Conservation (phyloP, 306 rosid species). For the Myrica gale region DNA sequence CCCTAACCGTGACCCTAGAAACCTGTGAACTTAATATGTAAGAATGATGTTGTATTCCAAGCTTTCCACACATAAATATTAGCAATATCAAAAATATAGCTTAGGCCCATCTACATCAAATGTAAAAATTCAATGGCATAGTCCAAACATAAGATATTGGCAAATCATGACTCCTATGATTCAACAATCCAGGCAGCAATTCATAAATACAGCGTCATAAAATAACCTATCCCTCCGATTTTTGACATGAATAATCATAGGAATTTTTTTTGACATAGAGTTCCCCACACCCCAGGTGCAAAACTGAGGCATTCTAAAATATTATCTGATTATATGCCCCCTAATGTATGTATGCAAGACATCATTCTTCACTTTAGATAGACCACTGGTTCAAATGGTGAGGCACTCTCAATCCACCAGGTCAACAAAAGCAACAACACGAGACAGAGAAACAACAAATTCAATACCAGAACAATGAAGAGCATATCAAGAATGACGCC, state of each 20-base stretch:
- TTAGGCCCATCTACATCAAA: background rate
- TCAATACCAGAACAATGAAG: constrained; percentile 8
- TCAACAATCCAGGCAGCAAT: background rate
- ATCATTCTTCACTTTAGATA: background rate
- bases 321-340: no score
- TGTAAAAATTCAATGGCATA: background rate
- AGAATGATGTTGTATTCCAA: constrained; percentile 18
- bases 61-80: background rate
- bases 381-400: background rate
- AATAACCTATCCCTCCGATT: background rate
- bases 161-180: background rate
- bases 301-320: no score
- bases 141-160: background rate
- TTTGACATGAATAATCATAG: no score
- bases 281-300: no score
- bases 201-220: no score
- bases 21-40: constrained; percentile 48
- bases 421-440: background rate
- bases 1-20: constrained; percentile 86
- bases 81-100: background rate
- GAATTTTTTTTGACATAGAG: background rate
- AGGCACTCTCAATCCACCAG: background rate
- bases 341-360: background rate
- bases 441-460: constrained; percentile 8
- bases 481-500: constrained; percentile 9